Percentiles rank a stretch among this genome's conserved stretches.
Evolutionary conservation across 352 stramenopile genomes (phyloP).

Genomic region (Phytophthora melonis): DNA sequence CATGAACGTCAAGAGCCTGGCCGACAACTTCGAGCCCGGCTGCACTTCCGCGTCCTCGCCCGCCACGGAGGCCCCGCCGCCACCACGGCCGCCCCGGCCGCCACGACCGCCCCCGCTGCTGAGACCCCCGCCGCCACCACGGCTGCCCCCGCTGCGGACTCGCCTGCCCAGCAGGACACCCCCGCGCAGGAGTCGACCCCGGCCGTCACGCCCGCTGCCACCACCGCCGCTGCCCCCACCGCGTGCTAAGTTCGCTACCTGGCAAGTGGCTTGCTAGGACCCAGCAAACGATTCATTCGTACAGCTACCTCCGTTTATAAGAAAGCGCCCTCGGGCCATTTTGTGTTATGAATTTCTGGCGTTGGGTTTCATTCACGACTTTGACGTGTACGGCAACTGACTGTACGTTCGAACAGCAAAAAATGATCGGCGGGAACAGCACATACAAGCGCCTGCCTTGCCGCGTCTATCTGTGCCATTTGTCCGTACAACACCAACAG

Average conservation of each 20-base stretch:
- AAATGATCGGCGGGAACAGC: background rate
- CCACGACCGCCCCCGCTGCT: slow-evolving; percentile 7
- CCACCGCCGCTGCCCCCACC: slow-evolving; percentile 21
- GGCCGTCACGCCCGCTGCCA: slow-evolving; percentile 11
- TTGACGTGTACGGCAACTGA: no score
- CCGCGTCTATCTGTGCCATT: background rate
- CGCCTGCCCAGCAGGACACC: background rate
- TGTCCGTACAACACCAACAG: background rate
- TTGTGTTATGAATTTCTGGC: slow-evolving; percentile 23
- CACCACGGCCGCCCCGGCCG: slow-evolving; percentile 2
- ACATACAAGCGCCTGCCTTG: background rate
- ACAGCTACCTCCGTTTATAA: slow-evolving; percentile 37
- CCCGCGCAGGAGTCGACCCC: background rate
- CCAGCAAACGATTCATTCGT: slow-evolving; percentile 21
- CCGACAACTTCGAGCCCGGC: slow-evolving; percentile 37
- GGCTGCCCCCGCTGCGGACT: background rate
- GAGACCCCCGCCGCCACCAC: slow-evolving; percentile 1
- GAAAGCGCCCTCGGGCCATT: slow-evolving; percentile 24
- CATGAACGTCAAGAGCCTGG: slow-evolving; percentile 54
- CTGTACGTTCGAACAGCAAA: slow-evolving; percentile 20
- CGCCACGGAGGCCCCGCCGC: slow-evolving; percentile 21
- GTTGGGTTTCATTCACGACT: background rate
- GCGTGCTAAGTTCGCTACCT: slow-evolving; percentile 28
- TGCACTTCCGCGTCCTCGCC: slow-evolving; percentile 25
- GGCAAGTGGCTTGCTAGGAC: slow-evolving; percentile 26